These are phyloP conservation scores for Cercospora sp. DNA, from an alignment of 2,329 filamentous ascomycete species.

Conservation along the genomic window DNA sequence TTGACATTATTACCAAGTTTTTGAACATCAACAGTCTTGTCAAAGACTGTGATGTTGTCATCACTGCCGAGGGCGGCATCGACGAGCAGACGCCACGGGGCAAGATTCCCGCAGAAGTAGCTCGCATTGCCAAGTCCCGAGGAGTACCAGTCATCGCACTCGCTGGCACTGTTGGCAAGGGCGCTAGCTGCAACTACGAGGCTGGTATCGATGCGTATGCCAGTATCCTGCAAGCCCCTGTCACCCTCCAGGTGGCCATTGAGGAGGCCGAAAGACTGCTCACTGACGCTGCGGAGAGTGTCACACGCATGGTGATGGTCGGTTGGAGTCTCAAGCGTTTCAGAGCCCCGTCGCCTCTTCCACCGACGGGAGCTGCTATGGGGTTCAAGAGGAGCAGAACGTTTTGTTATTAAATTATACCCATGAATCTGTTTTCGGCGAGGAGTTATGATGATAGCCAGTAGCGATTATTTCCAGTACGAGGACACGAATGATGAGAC, in stretches of 20 bases:
- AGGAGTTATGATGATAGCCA: background rate
- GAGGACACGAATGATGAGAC: background rate
- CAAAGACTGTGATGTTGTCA: conserved; percentile 51
- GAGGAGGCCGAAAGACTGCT: conserved; percentile 39
- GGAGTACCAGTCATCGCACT: conserved; percentile 51
- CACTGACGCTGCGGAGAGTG: conserved; percentile 41
- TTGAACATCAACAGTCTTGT: conserved; percentile 51
- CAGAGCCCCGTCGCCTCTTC: conserved; percentile 12
- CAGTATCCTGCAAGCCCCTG: conserved; percentile 39
- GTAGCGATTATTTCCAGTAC: background rate
- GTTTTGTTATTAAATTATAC: conserved; percentile 15
- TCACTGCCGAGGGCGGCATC: conserved; percentile 56
- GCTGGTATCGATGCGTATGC: conserved; percentile 42
- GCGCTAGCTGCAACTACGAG: conserved; percentile 39
- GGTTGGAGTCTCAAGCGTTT: conserved; percentile 33
- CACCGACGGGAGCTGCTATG: conserved; percentile 8
- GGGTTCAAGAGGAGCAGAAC: conserved; percentile 19
- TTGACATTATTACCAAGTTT: conserved; percentile 54
- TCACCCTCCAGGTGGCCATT: conserved; percentile 40
- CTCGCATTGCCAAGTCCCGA: conserved; percentile 48
- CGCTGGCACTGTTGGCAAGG: conserved; percentile 45
- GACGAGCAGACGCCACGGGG: conserved; percentile 54
- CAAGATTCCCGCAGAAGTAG: conserved; percentile 57
- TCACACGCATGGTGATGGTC: conserved; percentile 42
- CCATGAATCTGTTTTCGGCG: background rate